These are phyloP conservation scores for Iberis amara DNA, from an alignment of 441 rosid genomes.

Conservation along the genomic window DNA sequence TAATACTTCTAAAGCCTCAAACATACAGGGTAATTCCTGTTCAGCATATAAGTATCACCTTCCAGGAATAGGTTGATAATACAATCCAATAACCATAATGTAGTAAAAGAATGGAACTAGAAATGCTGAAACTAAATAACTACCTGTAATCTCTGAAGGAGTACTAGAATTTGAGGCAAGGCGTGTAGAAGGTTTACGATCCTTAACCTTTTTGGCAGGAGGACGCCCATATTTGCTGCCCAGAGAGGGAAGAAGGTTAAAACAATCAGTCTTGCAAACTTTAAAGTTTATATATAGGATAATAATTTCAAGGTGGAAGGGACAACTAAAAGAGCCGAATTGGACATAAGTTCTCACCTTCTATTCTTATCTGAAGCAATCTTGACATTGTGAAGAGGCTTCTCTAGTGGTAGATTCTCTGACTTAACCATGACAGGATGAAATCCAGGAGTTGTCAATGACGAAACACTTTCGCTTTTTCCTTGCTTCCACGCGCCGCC, in stretches of 20 bases:
- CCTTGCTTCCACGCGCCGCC: conserved; percentile 76
- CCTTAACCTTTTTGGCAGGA: conserved; percentile 75
- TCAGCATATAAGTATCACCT: conserved; percentile 10
- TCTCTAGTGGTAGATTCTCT: conserved; percentile 48
- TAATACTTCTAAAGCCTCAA: conserved; percentile 15
- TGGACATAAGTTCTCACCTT: conserved; percentile 40
- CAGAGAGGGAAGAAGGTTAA: conserved; percentile 15
- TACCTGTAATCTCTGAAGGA: conserved; percentile 66
- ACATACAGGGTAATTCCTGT: neutral
- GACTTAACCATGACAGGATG: conserved; percentile 54
- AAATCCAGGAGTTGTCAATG: conserved; percentile 47
- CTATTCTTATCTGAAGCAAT: conserved; percentile 64
- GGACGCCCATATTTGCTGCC: conserved; percentile 89
- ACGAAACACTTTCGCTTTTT: conserved; percentile 58
- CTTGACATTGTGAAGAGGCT: conserved; percentile 51
- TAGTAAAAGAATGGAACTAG: conserved; percentile 6
- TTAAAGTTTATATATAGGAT: conserved; percentile 2
- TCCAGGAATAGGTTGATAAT: conserved; percentile 3
- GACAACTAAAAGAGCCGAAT: conserved; percentile 4
- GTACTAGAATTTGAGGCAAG: conserved; percentile 41
- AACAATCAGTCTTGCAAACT: conserved; percentile 8
- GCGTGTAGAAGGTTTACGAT: conserved; percentile 59
- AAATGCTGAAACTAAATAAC: conserved; percentile 12
- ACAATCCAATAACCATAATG: conserved; percentile 1
- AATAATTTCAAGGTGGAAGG: conserved; percentile 5